Percentiles rank a stretch among this genome's conserved stretches.
Evolutionary conservation across 257 asterid genomes (phyloP).

Genomic region (Solanum rostratum): DNA sequence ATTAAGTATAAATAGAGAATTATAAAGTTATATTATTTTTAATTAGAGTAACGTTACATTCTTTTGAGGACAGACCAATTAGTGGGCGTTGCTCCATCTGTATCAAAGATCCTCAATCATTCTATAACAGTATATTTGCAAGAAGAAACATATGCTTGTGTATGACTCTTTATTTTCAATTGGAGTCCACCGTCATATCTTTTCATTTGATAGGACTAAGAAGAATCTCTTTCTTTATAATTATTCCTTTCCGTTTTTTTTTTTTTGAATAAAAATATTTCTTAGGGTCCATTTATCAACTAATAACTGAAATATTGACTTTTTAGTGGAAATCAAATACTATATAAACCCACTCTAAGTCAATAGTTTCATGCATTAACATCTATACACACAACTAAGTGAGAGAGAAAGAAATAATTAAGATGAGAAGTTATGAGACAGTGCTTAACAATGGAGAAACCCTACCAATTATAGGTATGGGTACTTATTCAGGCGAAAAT

Average conservation of each 20-base stretch:
- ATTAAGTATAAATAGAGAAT: no score
- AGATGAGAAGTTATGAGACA: slow-evolving; percentile 40
- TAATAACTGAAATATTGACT: background rate
- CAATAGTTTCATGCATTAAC: background rate
- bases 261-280: background rate
- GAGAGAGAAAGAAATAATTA: background rate
- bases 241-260: background rate
- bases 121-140: background rate
- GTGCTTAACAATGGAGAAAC: slow-evolving; percentile 63
- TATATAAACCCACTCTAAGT: background rate
- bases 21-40: no score
- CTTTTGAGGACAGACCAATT: background rate
- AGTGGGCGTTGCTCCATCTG: background rate
- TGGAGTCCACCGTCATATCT: background rate
- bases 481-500: slow-evolving; percentile 64
- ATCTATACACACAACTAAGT: background rate
- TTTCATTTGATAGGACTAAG: background rate
- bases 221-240: background rate
- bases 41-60: no score
- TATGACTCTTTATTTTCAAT: background rate
- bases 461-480: slow-evolving; percentile 65
- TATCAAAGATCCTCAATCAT: background rate
- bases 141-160: background rate
- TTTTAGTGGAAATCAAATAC: background rate
- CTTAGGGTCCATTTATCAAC: background rate